Evolutionary conservation across 1,284 basidiomycete species (phyloP).

Genomic region (Takashimella koratensis): DNA sequence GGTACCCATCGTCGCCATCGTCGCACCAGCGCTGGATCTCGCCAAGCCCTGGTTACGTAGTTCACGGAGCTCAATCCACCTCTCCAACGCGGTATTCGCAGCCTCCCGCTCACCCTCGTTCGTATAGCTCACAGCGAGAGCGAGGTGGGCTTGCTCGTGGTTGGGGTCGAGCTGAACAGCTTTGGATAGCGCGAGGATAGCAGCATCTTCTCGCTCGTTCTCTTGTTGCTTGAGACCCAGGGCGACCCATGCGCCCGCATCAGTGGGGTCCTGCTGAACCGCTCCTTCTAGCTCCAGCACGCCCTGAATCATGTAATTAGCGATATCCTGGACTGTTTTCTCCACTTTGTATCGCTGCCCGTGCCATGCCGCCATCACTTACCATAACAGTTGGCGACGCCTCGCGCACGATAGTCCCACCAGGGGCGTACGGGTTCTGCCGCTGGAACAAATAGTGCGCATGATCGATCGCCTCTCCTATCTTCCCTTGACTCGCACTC

Average conservation of each 20-base stretch:
- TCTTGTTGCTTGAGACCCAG: constrained; percentile 98
- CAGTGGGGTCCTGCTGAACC: constrained; percentile 71
- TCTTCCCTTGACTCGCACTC: constrained; percentile 57
- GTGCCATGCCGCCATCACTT: too few relatives aligned
- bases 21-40: constrained; percentile 3
- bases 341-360: too few relatives aligned
- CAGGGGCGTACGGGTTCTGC: constrained; percentile 72
- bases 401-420: constrained; percentile 54
- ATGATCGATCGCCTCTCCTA: constrained; percentile 56
- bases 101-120: constrained; percentile 77
- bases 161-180: constrained; percentile 76
- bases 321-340: too few relatives aligned
- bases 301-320: constrained; percentile 63
- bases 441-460: constrained; percentile 68
- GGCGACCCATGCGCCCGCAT: constrained; percentile 78
- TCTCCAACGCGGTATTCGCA: constrained; percentile 72
- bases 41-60: neutral
- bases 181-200: constrained; percentile 77
- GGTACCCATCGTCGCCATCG: neutral
- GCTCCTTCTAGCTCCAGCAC: constrained; percentile 86
- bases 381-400: constrained; percentile 38
- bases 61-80: constrained; percentile 62
- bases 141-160: constrained; percentile 79
- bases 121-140: constrained; percentile 84
- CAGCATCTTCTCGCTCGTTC: constrained; percentile 90